A percentile compares a stretch with the other conserved stretches of the same genome.
phyloP scores from a whole-genome alignment of 2,329 filamentous ascomycete species.

The Plenodomus tracheiphilus region DNA sequence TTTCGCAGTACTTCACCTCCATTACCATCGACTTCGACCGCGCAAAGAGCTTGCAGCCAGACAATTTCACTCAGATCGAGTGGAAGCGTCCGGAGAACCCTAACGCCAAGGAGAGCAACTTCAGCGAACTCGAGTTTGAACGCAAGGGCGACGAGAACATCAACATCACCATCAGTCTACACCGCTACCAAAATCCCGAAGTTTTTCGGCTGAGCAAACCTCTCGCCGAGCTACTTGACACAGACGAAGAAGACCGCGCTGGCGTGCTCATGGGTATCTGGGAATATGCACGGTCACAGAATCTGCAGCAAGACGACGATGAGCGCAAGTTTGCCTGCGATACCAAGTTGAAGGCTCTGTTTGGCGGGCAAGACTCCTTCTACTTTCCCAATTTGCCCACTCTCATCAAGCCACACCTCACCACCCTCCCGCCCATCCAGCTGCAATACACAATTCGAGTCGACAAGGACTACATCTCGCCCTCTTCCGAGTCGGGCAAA shows the following conservation, averaged over 20 bases:
- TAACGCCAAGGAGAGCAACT: constrained; percentile 70
- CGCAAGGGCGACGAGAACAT: constrained; percentile 89
- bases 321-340: constrained; percentile 92
- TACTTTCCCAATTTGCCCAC: constrained; percentile 85
- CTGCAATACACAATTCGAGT: constrained; percentile 92
- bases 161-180: constrained; percentile 86
- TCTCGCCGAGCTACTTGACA: constrained; percentile 82
- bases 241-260: constrained; percentile 81
- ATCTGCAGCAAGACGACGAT: constrained; percentile 91
- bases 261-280: constrained; percentile 90
- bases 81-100: constrained; percentile 81
- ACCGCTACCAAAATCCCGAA: constrained; percentile 82
- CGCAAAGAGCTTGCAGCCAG: constrained; percentile 66
- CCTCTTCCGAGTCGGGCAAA: constrained; percentile 70
- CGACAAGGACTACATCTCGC: constrained; percentile 60
- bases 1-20: constrained; percentile 79
- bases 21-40: constrained; percentile 67
- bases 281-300: constrained; percentile 88
- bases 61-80: constrained; percentile 67
- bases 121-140: constrained; percentile 90
- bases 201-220: constrained; percentile 78
- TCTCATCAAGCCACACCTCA: constrained; percentile 76
- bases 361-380: constrained; percentile 70
- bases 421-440: constrained; percentile 76
- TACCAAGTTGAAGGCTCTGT: constrained; percentile 75